Base-by-base conservation (phyloP, 2,329 filamentous ascomycete species). In the Metarhizium guizhouense region DNA sequence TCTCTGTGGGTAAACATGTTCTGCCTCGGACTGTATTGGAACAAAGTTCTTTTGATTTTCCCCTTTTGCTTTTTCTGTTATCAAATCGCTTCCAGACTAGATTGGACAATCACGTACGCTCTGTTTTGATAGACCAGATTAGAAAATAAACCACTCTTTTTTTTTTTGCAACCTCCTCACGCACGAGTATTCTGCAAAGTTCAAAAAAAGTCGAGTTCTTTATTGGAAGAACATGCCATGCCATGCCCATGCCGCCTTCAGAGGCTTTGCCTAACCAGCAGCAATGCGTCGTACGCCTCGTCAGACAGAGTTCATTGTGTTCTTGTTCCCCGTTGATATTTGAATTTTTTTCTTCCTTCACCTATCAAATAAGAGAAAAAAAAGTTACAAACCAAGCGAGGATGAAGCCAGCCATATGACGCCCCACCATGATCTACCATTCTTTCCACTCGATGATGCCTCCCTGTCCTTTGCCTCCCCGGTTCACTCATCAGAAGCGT, bases 381-480 rank as follows among this genome's bases (percentile, higher is more conserved):
- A 18, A 48, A 70, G 70, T 72, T 68, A 73, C 71, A 70, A 74
- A 65, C 70, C 16, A 72, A 74, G 73, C 67, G 71, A 73, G 70
- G 70, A 74, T 45, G 47, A 54, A 73, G 70, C 70, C 71, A 73
- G 66, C 72, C 72, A 64, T 69, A 70, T 71, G 72, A 74, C 72
- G 72, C 72, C 72, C 67, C 71, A 71, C 70, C 69, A 70, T 74
- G 70, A 73, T 74, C 71, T 67, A 65, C 62, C 65, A 60, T 61
- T 20, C 63, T 59, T 55, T 60, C 59, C 63, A 60, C 60, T 58
- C 45, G 6, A 48, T 48, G 42, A 8, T 30, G 45, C 45, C 20
- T 48, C 20, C 20, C 25, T 47, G 45, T 38, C 42, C 34, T n/a
- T 38, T 34, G 8, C 25, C 25, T 47, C 42, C 42, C n/a, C n/a